Percentiles rank a stretch among this genome's conserved stretches.
Conservation (phyloP, 805 yeast genomes). For the Saccharomyces mikatae region DNA sequence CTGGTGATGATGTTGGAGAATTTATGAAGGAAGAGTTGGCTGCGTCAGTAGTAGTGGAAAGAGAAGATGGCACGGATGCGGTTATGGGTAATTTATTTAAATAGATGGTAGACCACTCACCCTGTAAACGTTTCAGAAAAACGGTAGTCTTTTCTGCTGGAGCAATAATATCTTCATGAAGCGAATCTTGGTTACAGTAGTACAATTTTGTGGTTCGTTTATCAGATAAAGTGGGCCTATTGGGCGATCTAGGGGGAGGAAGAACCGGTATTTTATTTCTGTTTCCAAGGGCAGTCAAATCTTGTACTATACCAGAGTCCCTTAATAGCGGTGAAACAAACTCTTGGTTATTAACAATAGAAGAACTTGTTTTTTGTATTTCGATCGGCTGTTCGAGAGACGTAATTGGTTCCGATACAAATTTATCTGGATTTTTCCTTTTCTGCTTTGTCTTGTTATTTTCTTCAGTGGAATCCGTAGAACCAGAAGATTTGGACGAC, state of each 20-base stretch:
- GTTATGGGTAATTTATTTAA: neutral
- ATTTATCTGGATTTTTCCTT: neutral
- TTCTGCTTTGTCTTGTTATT: neutral
- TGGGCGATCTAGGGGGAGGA: slow-evolving; percentile 17
- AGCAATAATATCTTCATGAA: neutral
- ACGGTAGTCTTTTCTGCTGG: neutral
- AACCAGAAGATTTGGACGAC: neutral
- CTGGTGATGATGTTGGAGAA: neutral
- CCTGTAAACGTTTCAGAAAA: neutral
- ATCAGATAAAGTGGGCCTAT: slow-evolving; percentile 17
- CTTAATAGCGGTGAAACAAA: neutral
- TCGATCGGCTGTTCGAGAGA: neutral
- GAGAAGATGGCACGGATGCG: neutral
- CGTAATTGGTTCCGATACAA: neutral
- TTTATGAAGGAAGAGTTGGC: neutral
- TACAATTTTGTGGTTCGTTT: slow-evolving; percentile 16
- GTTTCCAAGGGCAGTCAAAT: neutral
- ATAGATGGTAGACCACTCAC: neutral
- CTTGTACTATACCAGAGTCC: neutral
- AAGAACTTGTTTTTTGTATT: neutral
- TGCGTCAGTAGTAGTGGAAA: neutral
- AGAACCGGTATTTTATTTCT: neutral
- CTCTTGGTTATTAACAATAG: neutral
- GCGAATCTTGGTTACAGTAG: slow-evolving; percentile 7
- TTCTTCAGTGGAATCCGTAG: neutral